Base-by-base conservation (phyloP, 2,329 filamentous ascomycete genomes). In the Penicillium olsonii region DNA sequence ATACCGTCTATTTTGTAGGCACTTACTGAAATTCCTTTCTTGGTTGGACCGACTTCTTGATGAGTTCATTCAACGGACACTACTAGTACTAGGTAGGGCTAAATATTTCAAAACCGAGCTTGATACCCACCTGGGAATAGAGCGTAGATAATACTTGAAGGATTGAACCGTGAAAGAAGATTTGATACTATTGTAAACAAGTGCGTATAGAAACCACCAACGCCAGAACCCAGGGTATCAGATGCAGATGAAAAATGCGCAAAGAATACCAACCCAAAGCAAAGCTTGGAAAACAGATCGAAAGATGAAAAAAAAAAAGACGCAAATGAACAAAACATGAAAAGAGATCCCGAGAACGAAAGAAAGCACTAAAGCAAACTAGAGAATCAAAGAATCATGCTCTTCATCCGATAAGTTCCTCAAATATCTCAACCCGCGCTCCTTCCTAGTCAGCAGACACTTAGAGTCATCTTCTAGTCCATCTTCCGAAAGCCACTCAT, bases 401-500 rank as follows among this genome's bases (percentile, higher is more conserved):
- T 68, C 66, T 8, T 66, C 61, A 44, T 70, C 65, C n/a, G 55
- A 59, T 20, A 68, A 33, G 44, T 61, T 66, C 50, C 67, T 63
- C 55, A 67, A 54, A 46, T 66, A 68, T 42, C 71, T 57, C 52
- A 69, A 42, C 35, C 61, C 60, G 18, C 70, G 56, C 59, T 74
- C 70, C 19, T 62, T 57, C 27, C 53, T 53, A n/a, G 61, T 66
- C 33, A 71, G 38, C 24, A 68, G 53, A 52, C 71, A 73, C 38
- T 70, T 61, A 14, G 61, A 54, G 52, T 74, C 71, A 9, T 60
- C 58, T 20, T 68, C 65, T 47, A 74, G 53, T 15, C 64, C 63
- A 8, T 52, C 48, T 47, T 73, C 71, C 1, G 50, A 55, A 29
- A 68, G 20, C 70, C 71, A 74, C 48, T 74, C 71, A 45, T 68